Conservation (phyloP, 2,329 filamentous ascomycete genomes). For the Exophiala calicioides region DNA sequence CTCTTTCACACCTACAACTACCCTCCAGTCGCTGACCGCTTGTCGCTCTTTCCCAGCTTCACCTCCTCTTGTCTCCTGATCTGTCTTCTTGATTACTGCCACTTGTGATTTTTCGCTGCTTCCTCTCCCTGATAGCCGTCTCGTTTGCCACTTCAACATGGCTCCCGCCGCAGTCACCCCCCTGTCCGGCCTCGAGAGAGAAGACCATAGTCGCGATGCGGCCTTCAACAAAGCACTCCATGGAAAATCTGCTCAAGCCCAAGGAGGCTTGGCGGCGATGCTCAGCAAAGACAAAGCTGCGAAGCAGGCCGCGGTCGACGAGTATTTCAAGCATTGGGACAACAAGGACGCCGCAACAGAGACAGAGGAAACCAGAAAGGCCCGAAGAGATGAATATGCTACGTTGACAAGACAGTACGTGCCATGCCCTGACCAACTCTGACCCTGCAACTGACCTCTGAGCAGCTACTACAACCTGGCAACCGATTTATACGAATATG, state of each 20-base stretch:
- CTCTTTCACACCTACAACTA: slow-evolving; percentile 10
- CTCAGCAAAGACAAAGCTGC: slow-evolving; percentile 74
- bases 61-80: too few relatives aligned
- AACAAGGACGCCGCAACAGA: slow-evolving; percentile 77
- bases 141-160: slow-evolving; percentile 45
- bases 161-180: slow-evolving; percentile 44
- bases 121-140: background rate
- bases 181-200: slow-evolving; percentile 63
- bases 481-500: slow-evolving; percentile 96
- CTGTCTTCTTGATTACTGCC: background rate
- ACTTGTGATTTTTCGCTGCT: background rate
- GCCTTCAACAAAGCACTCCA: slow-evolving; percentile 89
- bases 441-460: slow-evolving; percentile 26
- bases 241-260: slow-evolving; percentile 67
- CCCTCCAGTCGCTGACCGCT: slow-evolving; percentile 8
- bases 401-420: slow-evolving; percentile 87
- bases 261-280: slow-evolving; percentile 79
- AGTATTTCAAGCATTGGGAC: slow-evolving; percentile 97
- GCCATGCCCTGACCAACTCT: slow-evolving; percentile 30
- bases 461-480: slow-evolving; percentile 90
- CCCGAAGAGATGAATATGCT: slow-evolving; percentile 83
- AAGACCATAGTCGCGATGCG: slow-evolving; percentile 83
- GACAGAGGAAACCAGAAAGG: slow-evolving; percentile 79
- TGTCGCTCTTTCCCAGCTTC: slow-evolving; percentile 16
- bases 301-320: slow-evolving; percentile 78